phyloP scores from a whole-genome alignment of 768 basidiomycete species.

The Mycena vulgaris region DNA sequence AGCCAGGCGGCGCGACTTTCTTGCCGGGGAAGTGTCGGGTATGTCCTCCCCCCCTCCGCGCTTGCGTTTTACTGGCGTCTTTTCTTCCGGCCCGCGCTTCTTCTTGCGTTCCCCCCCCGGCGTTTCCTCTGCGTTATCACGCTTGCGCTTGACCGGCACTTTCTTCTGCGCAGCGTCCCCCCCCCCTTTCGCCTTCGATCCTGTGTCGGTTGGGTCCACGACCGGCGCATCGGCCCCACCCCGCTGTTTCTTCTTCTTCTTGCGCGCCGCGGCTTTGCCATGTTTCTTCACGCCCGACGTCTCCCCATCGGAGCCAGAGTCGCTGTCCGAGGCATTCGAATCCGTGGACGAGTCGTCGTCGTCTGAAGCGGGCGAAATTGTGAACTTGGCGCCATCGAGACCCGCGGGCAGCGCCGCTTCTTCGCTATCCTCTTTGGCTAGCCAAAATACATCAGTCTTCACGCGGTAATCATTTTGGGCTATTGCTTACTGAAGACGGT shows the following conservation, averaged over 20 bases:
- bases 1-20: not conserved
- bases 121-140: no score
- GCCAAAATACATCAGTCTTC: not conserved
- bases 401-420: not conserved
- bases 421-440: not conserved
- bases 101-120: not conserved
- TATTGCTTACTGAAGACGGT: not conserved
- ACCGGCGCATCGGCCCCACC: no score
- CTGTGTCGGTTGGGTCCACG: no score
- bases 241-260: no score
- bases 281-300: not conserved
- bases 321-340: not conserved
- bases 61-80: not conserved
- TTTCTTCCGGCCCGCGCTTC: not conserved
- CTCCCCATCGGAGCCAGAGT: not conserved
- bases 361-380: not conserved
- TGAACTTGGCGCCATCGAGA: not conserved
- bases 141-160: no score
- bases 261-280: no score
- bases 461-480: not conserved
- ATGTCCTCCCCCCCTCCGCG: not conserved
- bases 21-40: not conserved
- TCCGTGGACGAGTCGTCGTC: not conserved
- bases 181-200: no score
- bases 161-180: no score